Evolutionary conservation across 495 filamentous ascomycete species (phyloP), one percentile per base, ranked within the genome.

Genomic region (Margaritispora aquatica): DNA sequence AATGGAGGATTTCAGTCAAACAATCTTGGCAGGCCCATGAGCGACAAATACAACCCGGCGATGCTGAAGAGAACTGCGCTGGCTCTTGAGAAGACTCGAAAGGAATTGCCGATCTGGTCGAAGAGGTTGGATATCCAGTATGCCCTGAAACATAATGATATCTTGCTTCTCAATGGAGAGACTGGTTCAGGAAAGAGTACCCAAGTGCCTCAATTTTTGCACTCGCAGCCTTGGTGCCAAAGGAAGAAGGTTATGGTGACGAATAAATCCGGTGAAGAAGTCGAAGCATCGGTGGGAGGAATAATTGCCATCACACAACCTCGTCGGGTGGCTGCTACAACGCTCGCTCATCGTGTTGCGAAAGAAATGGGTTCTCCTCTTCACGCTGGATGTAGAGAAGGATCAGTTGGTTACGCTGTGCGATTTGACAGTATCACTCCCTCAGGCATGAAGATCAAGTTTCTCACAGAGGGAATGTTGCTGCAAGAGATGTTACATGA

Each of bases 111-210:
- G 0, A 90, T 98, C 51, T 96, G 90, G 83, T 67, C 75, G 1
- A 79, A 88, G 58, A 85, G 82, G 54, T 74, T 84, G 24, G 80
- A 85, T 24, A 92, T 98, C 54, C 84, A 86, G 2, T 65, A 76
- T 26, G 74, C 77, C 3, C 71, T 97, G 20, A 76, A 75, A 15
- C 70, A 85, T 9, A 84, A 88, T 46, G 83, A 97, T 69, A 81
- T 96, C 22, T 77, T 97, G 55, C 75, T 99, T 0, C 74, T 99
- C 26, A 85, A 93, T 22, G 95, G 95, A 72, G 92, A 96, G 66
- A 99, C 95, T 1, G 95, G 95, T 69, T 92, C 88, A 34, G 95
- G 95, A 66, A 99, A 99, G 74, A 92, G 87, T 77, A 99, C 95
- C 0, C 95, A 99, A 70, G 87, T 96, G 11, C 93, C 92, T 0